These are phyloP conservation scores for Picochlorum sp. DNA, from an alignment of 139 green algal genomes.

Conservation along the genomic window DNA sequence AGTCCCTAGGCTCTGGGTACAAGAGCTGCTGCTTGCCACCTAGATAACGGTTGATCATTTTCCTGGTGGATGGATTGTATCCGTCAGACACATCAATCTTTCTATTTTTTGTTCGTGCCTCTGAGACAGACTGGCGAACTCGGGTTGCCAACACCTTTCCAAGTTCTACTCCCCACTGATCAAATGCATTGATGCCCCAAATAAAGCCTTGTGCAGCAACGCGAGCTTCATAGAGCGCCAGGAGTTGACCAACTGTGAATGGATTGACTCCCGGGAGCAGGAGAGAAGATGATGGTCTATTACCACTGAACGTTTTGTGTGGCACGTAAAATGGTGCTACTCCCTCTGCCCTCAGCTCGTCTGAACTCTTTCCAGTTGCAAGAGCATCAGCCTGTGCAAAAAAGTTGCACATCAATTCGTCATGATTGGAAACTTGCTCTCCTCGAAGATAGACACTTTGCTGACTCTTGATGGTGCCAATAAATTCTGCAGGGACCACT, in stretches of 20 bases:
- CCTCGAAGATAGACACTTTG: constrained; percentile 79
- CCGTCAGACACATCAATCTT: constrained; percentile 61
- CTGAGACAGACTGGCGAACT: constrained; percentile 61
- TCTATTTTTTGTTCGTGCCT: constrained; percentile 60
- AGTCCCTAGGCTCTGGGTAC: constrained; percentile 82
- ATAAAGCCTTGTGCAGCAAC: constrained; percentile 94
- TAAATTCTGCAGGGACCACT: constrained; percentile 96
- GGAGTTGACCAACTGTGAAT: constrained; percentile 90
- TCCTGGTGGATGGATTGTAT: constrained; percentile 87
- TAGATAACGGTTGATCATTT: constrained; percentile 89
- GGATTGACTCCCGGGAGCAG: constrained; percentile 86
- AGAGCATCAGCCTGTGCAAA: constrained; percentile 92
- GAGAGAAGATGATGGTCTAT: constrained; percentile 84
- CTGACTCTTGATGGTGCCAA: constrained; percentile 93
- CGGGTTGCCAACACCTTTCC: constrained; percentile 85
- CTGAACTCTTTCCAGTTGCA: constrained; percentile 82
- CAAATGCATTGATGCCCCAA: constrained; percentile 95
- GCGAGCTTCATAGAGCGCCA: constrained; percentile 93
- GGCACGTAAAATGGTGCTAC: constrained; percentile 85
- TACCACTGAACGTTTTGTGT: constrained; percentile 81
- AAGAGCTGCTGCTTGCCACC: constrained; percentile 84
- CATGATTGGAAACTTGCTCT: constrained; percentile 97
- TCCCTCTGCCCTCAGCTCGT: constrained; percentile 74
- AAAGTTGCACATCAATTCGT: constrained; percentile 99
- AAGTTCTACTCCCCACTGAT: constrained; percentile 98